Conservation (phyloP, 202 grass and related monocot species). For the Brachypodium distachyon region DNA sequence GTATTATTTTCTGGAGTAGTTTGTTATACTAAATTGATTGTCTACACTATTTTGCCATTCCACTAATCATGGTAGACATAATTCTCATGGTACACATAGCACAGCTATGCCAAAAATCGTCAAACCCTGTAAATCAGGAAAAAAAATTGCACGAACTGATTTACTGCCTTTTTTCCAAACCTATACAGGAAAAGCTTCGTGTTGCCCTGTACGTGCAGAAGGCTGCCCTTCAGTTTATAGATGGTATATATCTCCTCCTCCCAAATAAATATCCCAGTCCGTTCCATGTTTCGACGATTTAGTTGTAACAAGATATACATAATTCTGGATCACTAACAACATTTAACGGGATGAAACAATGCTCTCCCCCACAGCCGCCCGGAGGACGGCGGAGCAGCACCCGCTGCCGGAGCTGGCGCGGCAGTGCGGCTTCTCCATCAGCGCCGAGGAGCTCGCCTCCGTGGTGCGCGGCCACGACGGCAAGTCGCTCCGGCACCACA, state of each 20-base stretch:
- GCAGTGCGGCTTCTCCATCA: constrained; percentile 59
- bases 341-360: no score
- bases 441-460: constrained; percentile 68
- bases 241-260: constrained; percentile 26
- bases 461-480: constrained; percentile 56
- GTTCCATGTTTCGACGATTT: no score
- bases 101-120: no score
- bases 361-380: constrained; percentile 27
- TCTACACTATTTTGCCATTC: background rate
- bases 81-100: no score
- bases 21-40: no score
- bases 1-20: no score
- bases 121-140: background rate
- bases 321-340: constrained; percentile 2
- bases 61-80: background rate
- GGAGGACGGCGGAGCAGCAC: constrained; percentile 43
- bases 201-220: constrained; percentile 78
- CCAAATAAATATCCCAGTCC: background rate
- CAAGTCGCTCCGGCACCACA: constrained; percentile 53
- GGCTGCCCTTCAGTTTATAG: constrained; percentile 85
- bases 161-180: no score
- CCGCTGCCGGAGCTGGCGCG: constrained; percentile 56
- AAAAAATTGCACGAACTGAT: background rate
- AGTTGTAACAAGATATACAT: no score
- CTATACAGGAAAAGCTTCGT: constrained; percentile 71